These are phyloP conservation scores for Blastocrithidia nonstop DNA, from an alignment of 208 protist genomes.

Conservation along the genomic window DNA sequence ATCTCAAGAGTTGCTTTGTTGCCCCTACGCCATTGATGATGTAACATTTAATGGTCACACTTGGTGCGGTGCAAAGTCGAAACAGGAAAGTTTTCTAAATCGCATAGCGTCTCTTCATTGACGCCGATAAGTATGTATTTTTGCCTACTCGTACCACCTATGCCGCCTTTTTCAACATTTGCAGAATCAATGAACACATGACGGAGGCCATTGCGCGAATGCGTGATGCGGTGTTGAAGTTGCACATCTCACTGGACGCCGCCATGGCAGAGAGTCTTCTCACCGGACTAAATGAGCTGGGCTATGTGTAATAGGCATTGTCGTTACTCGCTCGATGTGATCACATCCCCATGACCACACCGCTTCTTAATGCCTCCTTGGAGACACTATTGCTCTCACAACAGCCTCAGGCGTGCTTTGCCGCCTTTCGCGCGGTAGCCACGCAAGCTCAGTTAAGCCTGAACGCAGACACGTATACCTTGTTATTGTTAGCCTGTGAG, in stretches of 20 bases:
- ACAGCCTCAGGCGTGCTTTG: conserved; percentile 57
- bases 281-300: conserved; percentile 53
- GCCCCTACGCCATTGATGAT: conserved; percentile 47
- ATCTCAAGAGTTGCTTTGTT: conserved; percentile 38
- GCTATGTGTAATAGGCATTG: conserved; percentile 68
- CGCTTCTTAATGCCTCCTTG: conserved; percentile 62
- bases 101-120: conserved; percentile 55
- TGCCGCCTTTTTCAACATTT: conserved; percentile 67
- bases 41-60: conserved; percentile 63
- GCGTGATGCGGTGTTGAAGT: conserved; percentile 34
- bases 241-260: conserved; percentile 54
- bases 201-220: conserved; percentile 47
- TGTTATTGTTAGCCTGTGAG: conserved; percentile 68
- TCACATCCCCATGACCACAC: conserved; percentile 49
- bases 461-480: conserved; percentile 62
- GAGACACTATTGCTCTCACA: conserved; percentile 62
- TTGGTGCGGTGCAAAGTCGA: conserved; percentile 16
- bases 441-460: conserved; percentile 10
- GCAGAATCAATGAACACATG: conserved; percentile 56
- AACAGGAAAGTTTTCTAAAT: conserved; percentile 34
- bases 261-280: conserved; percentile 61
- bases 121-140: conserved; percentile 60
- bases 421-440: conserved; percentile 30
- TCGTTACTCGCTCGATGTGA: conserved; percentile 39
- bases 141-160: conserved; percentile 72